A percentile compares a stretch with the other conserved stretches of the same genome.
Evolutionary conservation across 805 yeast species (phyloP).

Genomic region (Monosporozyma unispora): DNA sequence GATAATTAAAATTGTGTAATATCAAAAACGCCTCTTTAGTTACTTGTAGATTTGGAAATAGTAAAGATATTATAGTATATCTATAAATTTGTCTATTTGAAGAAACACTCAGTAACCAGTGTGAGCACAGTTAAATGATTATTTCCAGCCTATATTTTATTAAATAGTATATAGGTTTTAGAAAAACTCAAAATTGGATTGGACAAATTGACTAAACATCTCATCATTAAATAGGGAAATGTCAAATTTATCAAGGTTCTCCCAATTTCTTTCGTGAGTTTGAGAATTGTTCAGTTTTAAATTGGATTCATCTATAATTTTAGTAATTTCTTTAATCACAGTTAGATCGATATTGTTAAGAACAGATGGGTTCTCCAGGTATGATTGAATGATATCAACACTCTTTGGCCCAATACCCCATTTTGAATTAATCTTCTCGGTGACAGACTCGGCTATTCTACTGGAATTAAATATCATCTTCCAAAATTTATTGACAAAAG

Average conservation of each 20-base stretch:
- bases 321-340: background rate
- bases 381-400: constrained; percentile 5
- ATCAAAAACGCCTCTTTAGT: too few species aligned
- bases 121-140: too few species aligned
- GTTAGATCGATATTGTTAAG: constrained; percentile 3
- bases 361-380: constrained; percentile 8
- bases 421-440: constrained; percentile 11
- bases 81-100: too few species aligned
- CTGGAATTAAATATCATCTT: constrained; percentile 4
- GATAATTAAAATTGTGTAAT: too few species aligned
- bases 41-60: too few species aligned
- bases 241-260: background rate
- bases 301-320: constrained; percentile 1
- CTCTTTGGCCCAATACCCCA: constrained; percentile 15
- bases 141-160: too few species aligned
- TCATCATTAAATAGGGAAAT: constrained; percentile 1
- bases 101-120: too few species aligned
- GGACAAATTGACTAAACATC: constrained; percentile 9
- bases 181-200: constrained; percentile 11
- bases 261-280: too few species aligned
- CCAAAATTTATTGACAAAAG: constrained; percentile 10
- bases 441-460: constrained; percentile 7
- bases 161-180: background rate
- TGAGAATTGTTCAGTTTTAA: background rate
- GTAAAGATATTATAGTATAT: too few species aligned